Evolutionary conservation across 106 monocot genomes (phyloP).

Genomic region (Platanthera guangdongensis): DNA sequence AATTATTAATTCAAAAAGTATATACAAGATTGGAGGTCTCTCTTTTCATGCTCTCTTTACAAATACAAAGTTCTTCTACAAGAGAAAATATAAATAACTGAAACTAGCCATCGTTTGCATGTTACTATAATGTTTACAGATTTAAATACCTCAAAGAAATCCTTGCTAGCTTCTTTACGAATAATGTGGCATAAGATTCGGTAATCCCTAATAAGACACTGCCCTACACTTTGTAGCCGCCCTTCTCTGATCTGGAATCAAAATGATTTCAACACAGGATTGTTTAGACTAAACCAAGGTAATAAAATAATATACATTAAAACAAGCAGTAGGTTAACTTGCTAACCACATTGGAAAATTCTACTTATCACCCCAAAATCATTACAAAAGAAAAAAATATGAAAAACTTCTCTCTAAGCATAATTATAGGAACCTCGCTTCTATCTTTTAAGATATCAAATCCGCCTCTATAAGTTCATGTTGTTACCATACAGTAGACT

Average conservation of each 20-base stretch:
- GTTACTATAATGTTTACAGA: background rate
- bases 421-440: no score
- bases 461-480: no score
- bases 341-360: background rate
- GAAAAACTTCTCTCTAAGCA: no score
- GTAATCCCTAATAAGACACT: constrained; percentile 67
- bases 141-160: constrained; percentile 68
- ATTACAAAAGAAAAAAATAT: no score
- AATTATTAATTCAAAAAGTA: no score
- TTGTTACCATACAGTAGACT: no score
- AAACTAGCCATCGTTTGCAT: background rate
- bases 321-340: background rate
- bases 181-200: constrained; percentile 67
- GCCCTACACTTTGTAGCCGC: constrained; percentile 43
- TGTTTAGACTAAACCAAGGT: background rate
- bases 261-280: background rate
- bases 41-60: no score
- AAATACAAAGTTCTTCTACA: no score
- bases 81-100: no score
- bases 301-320: background rate
- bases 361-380: background rate
- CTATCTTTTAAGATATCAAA: no score
- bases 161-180: constrained; percentile 68
- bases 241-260: constrained; percentile 80
- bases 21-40: no score